Conservation (phyloP, 768 basidiomycete species). For the Leccinum disarticulatum region DNA sequence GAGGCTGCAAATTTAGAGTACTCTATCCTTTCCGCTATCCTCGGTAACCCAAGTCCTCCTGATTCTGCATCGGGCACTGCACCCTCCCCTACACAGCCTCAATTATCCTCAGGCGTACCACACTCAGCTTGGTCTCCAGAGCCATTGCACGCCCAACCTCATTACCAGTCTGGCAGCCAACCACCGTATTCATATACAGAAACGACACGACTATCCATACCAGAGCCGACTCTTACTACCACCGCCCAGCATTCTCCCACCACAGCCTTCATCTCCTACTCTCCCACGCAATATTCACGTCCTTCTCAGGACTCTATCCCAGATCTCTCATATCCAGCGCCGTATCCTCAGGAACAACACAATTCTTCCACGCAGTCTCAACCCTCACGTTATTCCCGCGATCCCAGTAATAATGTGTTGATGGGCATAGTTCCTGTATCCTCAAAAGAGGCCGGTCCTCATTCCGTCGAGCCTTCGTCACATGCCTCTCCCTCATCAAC, state of each 20-base stretch:
- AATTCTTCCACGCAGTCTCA: conserved; percentile 20
- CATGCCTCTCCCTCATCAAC: conserved; percentile 46
- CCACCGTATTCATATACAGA: conserved; percentile 29
- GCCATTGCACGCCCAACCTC: conserved; percentile 34
- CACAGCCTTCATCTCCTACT: conserved; percentile 31
- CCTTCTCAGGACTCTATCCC: conserved; percentile 32
- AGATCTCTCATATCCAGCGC: conserved; percentile 39
- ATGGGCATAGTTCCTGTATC: conserved; percentile 32
- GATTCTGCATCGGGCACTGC: conserved; percentile 29
- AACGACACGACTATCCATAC: conserved; percentile 31
- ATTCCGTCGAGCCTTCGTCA: conserved; percentile 26
- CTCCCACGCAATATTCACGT: conserved; percentile 34
- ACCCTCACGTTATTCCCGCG: conserved; percentile 50
- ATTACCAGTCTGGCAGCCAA: conserved; percentile 22
- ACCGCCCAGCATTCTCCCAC: conserved; percentile 30
- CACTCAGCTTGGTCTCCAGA: conserved; percentile 40
- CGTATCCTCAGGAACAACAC: conserved; percentile 27
- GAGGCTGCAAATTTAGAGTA: conserved; percentile 95
- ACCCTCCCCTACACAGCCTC: conserved; percentile 31
- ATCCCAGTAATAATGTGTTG: conserved; percentile 43
- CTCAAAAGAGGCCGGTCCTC: conserved; percentile 29
- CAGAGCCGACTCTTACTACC: conserved; percentile 31
- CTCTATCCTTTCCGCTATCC: conserved; percentile 88
- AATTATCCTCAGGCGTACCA: conserved; percentile 24
- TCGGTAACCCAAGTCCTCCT: conserved; percentile 69